Conservation (phyloP, 2,329 filamentous ascomycete genomes). For the Talaromyces sp. region DNA sequence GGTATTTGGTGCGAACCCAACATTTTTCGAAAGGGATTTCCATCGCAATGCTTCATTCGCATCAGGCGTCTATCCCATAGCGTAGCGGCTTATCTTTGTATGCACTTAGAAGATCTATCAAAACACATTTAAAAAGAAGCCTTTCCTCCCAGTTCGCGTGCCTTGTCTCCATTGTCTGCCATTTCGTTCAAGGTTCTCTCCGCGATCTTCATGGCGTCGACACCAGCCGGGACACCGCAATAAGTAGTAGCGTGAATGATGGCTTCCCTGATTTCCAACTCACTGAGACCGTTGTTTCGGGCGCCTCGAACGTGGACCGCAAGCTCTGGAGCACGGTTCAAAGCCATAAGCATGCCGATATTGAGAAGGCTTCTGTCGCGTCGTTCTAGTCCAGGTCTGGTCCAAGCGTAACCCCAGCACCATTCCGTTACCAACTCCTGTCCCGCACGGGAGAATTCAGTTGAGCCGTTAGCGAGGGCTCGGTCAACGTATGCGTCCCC, state of each 20-base stretch:
- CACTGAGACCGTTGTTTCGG: conserved; percentile 59
- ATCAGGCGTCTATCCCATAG: too few relatives aligned
- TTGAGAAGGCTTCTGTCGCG: conserved; percentile 61
- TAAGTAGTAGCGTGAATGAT: conserved; percentile 50
- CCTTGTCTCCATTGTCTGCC: conserved; percentile 47
- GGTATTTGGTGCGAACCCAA: too few relatives aligned
- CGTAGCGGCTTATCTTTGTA: too few relatives aligned
- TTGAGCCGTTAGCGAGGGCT: conserved; percentile 53
- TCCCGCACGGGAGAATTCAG: conserved; percentile 57
- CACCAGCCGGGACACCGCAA: conserved; percentile 53
- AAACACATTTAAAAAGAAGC: too few relatives aligned
- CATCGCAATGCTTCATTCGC: too few relatives aligned
- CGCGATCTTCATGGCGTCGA: conserved; percentile 53
- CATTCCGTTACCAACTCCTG: conserved; percentile 63
- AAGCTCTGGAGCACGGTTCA: conserved; percentile 58
- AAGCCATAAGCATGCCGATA: conserved; percentile 61
- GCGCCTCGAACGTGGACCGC: conserved; percentile 61
- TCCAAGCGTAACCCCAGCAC: conserved; percentile 64
- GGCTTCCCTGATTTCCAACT: conserved; percentile 62
- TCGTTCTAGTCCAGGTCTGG: conserved; percentile 59
- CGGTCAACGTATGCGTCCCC: conserved; percentile 59
- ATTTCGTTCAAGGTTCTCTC: conserved; percentile 51
- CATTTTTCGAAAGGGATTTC: too few relatives aligned
- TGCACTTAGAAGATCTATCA: too few relatives aligned
- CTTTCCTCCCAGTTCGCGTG: too few relatives aligned